Evolutionary conservation across 305 asterid species (phyloP), one percentile per base, ranked within the genome.

Genomic region (Fraxinus paxiana): DNA sequence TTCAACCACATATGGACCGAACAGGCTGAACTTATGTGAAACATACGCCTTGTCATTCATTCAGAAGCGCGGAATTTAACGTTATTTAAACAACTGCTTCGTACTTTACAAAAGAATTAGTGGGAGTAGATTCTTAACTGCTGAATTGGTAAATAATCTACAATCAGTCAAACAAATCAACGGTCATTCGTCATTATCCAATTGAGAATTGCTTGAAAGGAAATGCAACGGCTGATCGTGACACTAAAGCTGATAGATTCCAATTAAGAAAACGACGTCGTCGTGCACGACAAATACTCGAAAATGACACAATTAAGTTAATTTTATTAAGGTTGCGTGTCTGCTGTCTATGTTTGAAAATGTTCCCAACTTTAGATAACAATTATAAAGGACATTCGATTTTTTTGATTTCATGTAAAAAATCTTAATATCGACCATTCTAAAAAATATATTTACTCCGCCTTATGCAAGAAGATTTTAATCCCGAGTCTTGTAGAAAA

Each of bases 181-280:
- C 6, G 20, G 38, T 34, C 38, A 34, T 34, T 34, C 5, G 77
- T 67, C 33, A n/a, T 15, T 65, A 78, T 28, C 67, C 67, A 18
- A 18, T 56, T 1, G 9, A 18, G 10, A 56, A 56, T 56, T 17
- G 67, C 67, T 56, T 56, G 67, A 17, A 54, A 56, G 67, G 67
- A 56, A 17, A 56, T 18, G 73, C 77, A 75, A 37, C 69, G 77
- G 30, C 63, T 33, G 76, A 17, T 17, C 4, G 31, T 0, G 77
- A 79, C 48, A 43, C 67, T 67, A 75, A 78, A 65, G 69, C 61
- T 9, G 51, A n/a, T 9, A 22, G 28, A 59, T 61, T 9, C 28
- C 43, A 37, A 38, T 33, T 22, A 37, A 63, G 82, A 79, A 79
- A 38, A 79, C 69, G 82, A 79, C 13, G 48, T 28, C 31, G 76